These are phyloP conservation scores for Lentinus tigrinus DNA, from an alignment of 768 basidiomycete species.

Conservation along the genomic window DNA sequence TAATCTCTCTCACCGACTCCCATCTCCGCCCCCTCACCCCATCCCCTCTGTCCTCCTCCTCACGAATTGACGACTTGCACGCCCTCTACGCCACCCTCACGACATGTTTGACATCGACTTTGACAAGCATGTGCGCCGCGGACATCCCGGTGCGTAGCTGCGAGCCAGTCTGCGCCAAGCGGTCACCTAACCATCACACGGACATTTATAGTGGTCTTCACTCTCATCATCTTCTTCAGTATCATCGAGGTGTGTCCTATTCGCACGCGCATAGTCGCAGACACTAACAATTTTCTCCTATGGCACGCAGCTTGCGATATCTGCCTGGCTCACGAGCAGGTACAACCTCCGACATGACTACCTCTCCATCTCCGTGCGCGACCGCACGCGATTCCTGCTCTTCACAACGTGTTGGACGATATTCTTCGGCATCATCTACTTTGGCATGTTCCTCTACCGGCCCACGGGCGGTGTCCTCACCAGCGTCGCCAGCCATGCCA, in stretches of 20 bases:
- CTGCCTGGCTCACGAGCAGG: slow-evolving; percentile 67
- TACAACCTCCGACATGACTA: slow-evolving; percentile 60
- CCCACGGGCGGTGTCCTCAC: slow-evolving; percentile 48
- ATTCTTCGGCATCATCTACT: slow-evolving; percentile 48
- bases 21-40: background rate
- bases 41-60: background rate
- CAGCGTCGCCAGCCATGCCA: slow-evolving; percentile 60
- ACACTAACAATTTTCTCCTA: background rate
- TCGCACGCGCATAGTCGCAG: background rate
- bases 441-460: slow-evolving; percentile 53
- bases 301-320: slow-evolving; percentile 53
- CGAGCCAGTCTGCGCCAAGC: background rate
- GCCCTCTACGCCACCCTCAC: background rate
- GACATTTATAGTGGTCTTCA: slow-evolving; percentile 52
- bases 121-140: slow-evolving; percentile 19
- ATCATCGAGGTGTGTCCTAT: slow-evolving; percentile 56
- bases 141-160: slow-evolving; percentile 20
- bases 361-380: slow-evolving; percentile 46
- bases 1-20: slow-evolving; percentile 3
- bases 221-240: slow-evolving; percentile 55
- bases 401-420: slow-evolving; percentile 77
- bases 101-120: slow-evolving; percentile 18
- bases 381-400: slow-evolving; percentile 64
- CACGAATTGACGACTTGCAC: slow-evolving; percentile 14
- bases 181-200: background rate